A percentile compares a stretch with the other conserved stretches of the same genome.
Evolutionary conservation across 768 basidiomycete species (phyloP).

Genomic region (Auriscalpium microsporum): DNA sequence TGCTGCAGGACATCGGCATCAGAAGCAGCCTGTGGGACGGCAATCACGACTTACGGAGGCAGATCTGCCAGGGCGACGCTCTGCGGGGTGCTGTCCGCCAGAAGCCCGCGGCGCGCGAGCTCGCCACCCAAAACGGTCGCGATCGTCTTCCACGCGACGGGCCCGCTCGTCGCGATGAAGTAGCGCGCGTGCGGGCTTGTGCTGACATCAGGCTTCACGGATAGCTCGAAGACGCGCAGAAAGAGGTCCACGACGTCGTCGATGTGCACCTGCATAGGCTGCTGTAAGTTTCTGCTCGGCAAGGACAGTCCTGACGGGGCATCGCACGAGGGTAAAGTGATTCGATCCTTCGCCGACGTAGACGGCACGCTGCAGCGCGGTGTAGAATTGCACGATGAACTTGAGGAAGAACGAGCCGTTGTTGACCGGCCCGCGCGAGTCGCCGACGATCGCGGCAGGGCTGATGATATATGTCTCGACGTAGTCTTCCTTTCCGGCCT

Average conservation of each 20-base stretch:
- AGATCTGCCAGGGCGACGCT: neutral
- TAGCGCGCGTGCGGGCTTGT: slow-evolving; percentile 10
- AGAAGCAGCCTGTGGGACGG: neutral
- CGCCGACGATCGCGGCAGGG: slow-evolving; percentile 6
- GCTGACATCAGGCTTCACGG: neutral
- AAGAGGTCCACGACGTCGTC: slow-evolving; percentile 5
- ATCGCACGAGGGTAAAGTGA: slow-evolving; percentile 6
- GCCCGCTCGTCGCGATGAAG: slow-evolving; percentile 1
- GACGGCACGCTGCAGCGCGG: neutral
- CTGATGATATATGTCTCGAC: slow-evolving; percentile 3
- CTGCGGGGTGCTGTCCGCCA: slow-evolving; percentile 1
- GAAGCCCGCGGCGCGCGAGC: neutral
- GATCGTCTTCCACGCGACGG: slow-evolving; percentile 2
- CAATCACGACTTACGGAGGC: neutral
- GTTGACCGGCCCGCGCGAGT: neutral
- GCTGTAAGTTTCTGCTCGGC: neutral
- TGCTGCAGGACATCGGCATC: neutral
- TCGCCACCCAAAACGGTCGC: neutral
- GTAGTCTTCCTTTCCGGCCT: slow-evolving; percentile 1
- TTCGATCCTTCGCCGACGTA: slow-evolving; percentile 7
- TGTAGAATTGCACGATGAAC: neutral
- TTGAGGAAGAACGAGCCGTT: slow-evolving; percentile 1
- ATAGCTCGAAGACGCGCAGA: slow-evolving; percentile 2
- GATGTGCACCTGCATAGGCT: neutral
- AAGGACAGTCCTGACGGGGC: neutral